These are phyloP conservation scores for Blastomyces emzantsi DNA, from an alignment of 2,329 filamentous ascomycete species.

Conservation along the genomic window DNA sequence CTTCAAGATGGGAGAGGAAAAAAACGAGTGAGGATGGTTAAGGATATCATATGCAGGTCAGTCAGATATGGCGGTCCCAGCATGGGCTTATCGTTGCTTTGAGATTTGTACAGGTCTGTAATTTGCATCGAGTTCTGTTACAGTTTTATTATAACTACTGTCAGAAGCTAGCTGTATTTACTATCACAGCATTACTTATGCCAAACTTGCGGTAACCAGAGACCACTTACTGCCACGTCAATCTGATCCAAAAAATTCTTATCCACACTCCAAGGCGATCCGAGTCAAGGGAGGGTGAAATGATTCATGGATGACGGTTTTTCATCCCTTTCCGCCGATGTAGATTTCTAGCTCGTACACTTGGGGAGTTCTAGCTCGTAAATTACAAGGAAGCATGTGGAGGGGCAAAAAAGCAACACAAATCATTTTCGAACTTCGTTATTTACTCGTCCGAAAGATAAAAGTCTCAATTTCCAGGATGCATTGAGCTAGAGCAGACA, in stretches of 20 bases:
- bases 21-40: background rate
- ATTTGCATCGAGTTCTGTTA: background rate
- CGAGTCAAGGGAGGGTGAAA: background rate
- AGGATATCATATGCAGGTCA: background rate
- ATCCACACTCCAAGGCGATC: background rate
- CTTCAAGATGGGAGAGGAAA: background rate
- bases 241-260: conserved; percentile 1
- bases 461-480: conserved; percentile 3
- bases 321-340: background rate
- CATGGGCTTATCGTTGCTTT: background rate
- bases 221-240: conserved; percentile 2
- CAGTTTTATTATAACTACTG: background rate
- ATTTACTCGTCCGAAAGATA: background rate
- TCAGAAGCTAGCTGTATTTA: background rate
- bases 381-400: background rate
- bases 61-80: background rate
- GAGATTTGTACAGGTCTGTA: background rate
- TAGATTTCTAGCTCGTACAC: background rate
- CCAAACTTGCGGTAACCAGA: background rate
- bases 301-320: background rate
- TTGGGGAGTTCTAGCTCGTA: background rate
- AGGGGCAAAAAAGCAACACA: background rate
- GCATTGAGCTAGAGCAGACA: conserved; percentile 1
- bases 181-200: background rate
- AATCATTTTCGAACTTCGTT: too few relatives aligned